Percentiles rank a stretch among this genome's conserved stretches.
Evolutionary conservation across 2,329 filamentous ascomycete species (phyloP).

Genomic region (Alternaria tenuissima): DNA sequence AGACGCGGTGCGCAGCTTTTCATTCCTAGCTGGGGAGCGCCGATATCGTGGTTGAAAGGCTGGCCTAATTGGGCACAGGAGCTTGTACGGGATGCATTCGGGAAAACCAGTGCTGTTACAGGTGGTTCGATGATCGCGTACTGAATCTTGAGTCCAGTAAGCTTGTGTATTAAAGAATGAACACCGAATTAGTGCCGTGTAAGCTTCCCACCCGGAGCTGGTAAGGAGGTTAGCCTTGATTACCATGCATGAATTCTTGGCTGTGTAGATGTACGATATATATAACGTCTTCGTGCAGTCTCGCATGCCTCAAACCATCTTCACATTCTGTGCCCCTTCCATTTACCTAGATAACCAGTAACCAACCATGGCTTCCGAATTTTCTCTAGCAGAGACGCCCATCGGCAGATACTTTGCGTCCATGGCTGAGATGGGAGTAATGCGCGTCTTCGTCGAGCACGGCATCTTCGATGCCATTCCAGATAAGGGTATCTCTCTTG

Average conservation of each 20-base stretch:
- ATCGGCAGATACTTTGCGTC: constrained; percentile 14
- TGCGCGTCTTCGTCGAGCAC: constrained; percentile 16
- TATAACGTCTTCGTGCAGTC: neutral
- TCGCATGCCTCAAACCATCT: neutral
- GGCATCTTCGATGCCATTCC: constrained; percentile 15
- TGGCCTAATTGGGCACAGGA: constrained; percentile 7
- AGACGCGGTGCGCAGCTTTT: constrained; percentile 47
- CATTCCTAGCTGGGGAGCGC: constrained; percentile 13
- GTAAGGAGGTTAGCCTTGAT: neutral
- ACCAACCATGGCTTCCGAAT: constrained; percentile 7
- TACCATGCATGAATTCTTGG: neutral
- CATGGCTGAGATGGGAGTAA: constrained; percentile 16
- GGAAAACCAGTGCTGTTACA: constrained; percentile 12
- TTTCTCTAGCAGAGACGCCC: constrained; percentile 12
- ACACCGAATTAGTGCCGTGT: neutral
- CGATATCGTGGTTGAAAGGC: constrained; percentile 9
- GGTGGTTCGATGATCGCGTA: constrained; percentile 5
- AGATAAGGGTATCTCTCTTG: constrained; percentile 8
- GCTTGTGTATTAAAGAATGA: neutral
- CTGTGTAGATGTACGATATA: neutral
- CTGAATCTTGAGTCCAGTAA: neutral
- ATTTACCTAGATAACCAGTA: neutral
- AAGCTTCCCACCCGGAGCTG: neutral
- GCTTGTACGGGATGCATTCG: constrained; percentile 8
- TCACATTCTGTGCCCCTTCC: neutral